Conservation (phyloP, 2,329 filamentous ascomycete species). For the Diaporthe citriasiana region DNA sequence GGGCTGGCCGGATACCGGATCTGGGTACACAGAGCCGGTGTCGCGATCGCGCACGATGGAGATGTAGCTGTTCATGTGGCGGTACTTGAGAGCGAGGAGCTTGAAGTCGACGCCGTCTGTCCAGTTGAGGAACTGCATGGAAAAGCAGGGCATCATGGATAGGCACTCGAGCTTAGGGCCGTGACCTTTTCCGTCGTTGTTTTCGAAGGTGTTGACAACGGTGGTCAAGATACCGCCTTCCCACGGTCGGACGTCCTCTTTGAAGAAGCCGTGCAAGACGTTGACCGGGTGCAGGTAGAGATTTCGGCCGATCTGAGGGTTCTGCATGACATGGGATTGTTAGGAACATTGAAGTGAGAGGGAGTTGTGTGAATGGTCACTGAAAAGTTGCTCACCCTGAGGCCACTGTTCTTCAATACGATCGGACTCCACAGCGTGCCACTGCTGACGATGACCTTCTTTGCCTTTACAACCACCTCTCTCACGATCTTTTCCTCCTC, state of each 20-base stretch:
- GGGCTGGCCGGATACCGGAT: slow-evolving; percentile 73
- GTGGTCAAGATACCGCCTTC: slow-evolving; percentile 81
- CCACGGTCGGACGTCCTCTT: slow-evolving; percentile 76
- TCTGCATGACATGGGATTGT: no score
- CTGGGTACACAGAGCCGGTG: slow-evolving; percentile 78
- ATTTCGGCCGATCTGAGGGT: slow-evolving; percentile 85
- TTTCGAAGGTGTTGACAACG: slow-evolving; percentile 82
- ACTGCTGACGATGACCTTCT: slow-evolving; percentile 79
- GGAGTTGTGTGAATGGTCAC: rapidly evolving
- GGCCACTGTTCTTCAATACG: slow-evolving; percentile 79
- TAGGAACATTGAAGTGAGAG: no score
- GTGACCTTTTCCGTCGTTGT: slow-evolving; percentile 82
- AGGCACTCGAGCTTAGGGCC: slow-evolving; percentile 83
- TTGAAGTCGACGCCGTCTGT: slow-evolving; percentile 76
- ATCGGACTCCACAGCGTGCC: slow-evolving; percentile 82
- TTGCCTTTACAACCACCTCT: slow-evolving; percentile 78
- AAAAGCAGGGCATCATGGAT: slow-evolving; percentile 76
- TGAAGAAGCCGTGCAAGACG: slow-evolving; percentile 71
- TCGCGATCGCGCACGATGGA: slow-evolving; percentile 80
- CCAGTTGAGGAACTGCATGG: slow-evolving; percentile 76
- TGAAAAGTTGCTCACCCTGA: slow-evolving; percentile 64
- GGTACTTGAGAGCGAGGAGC: slow-evolving; percentile 73
- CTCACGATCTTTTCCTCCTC: slow-evolving; percentile 64
- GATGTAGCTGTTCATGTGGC: slow-evolving; percentile 78
- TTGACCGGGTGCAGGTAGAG: slow-evolving; percentile 85